Evolutionary conservation across 306 rosid species (phyloP).

Genomic region (Casuarina equisetifolia): DNA sequence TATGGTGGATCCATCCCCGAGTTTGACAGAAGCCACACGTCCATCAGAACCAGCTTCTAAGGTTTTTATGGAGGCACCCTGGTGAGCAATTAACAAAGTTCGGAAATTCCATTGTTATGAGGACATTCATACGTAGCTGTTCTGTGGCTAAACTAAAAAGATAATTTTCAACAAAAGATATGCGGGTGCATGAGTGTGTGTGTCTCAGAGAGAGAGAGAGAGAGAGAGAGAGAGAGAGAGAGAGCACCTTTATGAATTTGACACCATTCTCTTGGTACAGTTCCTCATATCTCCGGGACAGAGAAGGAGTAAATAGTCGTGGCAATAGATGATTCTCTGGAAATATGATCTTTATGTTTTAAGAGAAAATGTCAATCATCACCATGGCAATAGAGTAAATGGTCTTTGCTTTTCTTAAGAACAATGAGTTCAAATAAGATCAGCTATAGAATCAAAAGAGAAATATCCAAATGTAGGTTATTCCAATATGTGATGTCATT

Average conservation of each 20-base stretch:
- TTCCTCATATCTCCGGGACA: constrained; percentile 80
- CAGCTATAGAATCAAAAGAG: neutral
- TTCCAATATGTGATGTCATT: neutral
- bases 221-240: constrained; percentile 29
- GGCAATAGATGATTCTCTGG: constrained; percentile 79
- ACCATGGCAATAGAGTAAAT: constrained; percentile 23
- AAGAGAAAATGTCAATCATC: constrained; percentile 13
- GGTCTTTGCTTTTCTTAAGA: neutral
- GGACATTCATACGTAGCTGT: neutral
- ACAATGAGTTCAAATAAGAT: neutral
- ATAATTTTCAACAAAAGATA: neutral
- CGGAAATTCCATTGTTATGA: neutral
- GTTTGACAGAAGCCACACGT: constrained; percentile 66
- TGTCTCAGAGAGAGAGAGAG: neutral
- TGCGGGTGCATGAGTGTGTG: neutral
- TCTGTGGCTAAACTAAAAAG: neutral
- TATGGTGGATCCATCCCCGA: constrained; percentile 72
- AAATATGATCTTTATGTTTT: constrained; percentile 60
- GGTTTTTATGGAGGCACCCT: constrained; percentile 74
- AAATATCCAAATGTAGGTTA: neutral
- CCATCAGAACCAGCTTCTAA: constrained; percentile 82
- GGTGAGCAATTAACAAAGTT: constrained; percentile 33
- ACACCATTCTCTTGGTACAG: constrained; percentile 84
- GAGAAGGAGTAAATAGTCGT: constrained; percentile 91
- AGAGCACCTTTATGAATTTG: constrained; percentile 69